Evolutionary conservation across 2,329 filamentous ascomycete species (phyloP).

Genomic region (Penicillium sp.): DNA sequence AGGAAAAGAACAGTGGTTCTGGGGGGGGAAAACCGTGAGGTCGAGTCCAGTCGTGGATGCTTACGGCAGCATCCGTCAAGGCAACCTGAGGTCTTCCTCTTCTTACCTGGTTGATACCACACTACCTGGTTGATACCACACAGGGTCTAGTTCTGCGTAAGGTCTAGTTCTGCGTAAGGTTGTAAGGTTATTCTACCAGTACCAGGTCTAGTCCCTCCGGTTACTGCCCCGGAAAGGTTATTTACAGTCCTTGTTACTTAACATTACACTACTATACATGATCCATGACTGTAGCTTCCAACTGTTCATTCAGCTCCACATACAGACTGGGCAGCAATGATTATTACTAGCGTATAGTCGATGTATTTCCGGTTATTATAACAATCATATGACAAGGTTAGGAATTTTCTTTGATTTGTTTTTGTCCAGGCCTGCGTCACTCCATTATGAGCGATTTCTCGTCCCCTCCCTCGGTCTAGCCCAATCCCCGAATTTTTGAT

Average conservation of each 20-base stretch:
- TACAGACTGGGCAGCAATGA: neutral
- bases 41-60: constrained; percentile 4
- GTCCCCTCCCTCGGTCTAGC: neutral
- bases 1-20: constrained; percentile 6
- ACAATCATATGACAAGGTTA: neutral
- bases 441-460: constrained; percentile 22
- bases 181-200: constrained; percentile 6
- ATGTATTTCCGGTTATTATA: neutral
- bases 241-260: neutral
- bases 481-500: neutral
- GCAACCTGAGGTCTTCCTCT: neutral
- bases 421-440: constrained; percentile 1
- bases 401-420: neutral
- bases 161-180: constrained; percentile 1
- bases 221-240: constrained; percentile 5
- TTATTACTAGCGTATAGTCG: neutral
- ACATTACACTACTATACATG: constrained; percentile 5
- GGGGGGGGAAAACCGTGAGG: constrained; percentile 4
- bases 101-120: neutral
- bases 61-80: constrained; percentile 13
- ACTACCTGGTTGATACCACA: neutral
- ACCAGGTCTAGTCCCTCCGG: neutral
- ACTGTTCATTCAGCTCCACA: constrained; percentile 1
- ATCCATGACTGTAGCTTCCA: no score
- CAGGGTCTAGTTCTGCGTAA: neutral